phyloP scores from a whole-genome alignment of 139 green algal genomes.

The Haematococcus lacustris region DNA sequence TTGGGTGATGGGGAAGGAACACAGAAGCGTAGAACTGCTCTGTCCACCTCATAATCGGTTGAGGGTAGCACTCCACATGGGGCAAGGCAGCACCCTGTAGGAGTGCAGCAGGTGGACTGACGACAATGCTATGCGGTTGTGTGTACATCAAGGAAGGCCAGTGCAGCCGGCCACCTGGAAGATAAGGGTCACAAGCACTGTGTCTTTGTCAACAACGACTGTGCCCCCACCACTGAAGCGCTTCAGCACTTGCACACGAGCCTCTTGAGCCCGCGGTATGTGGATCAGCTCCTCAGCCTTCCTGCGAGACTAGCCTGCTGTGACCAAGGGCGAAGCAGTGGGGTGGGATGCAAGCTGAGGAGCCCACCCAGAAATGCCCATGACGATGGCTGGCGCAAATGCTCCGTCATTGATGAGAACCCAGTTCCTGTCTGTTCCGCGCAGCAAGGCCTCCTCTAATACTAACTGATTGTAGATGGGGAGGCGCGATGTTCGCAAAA shows the following conservation, averaged over 20 bases:
- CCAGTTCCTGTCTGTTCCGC: slow-evolving; percentile 68
- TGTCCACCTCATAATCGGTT: slow-evolving; percentile 88
- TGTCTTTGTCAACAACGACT: slow-evolving; percentile 87
- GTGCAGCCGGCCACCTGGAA: slow-evolving; percentile 26
- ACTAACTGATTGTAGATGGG: slow-evolving; percentile 69
- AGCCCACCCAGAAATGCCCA: slow-evolving; percentile 89
- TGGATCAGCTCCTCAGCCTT: slow-evolving; percentile 75
- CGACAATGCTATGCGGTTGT: no score
- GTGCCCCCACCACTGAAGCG: slow-evolving; percentile 94
- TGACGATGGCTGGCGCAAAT: slow-evolving; percentile 58
- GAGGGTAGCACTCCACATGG: slow-evolving; percentile 65
- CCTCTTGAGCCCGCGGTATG: slow-evolving; percentile 27
- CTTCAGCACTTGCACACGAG: slow-evolving; percentile 61
- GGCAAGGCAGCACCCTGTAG: slow-evolving; percentile 32
- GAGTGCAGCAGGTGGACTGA: background rate
- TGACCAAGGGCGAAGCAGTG: background rate
- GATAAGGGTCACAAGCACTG: slow-evolving; percentile 64
- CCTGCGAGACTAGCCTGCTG: slow-evolving; percentile 26
- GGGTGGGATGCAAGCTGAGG: background rate
- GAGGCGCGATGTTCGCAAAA: slow-evolving; percentile 42
- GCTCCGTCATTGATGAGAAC: slow-evolving; percentile 80
- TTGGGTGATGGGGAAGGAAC: slow-evolving; percentile 44
- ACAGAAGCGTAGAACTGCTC: slow-evolving; percentile 66
- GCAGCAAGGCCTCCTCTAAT: slow-evolving; percentile 82
- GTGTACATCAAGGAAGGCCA: no score